phyloP scores from a whole-genome alignment of 2,329 filamentous ascomycete genomes.

The Calonectria crousiana region DNA sequence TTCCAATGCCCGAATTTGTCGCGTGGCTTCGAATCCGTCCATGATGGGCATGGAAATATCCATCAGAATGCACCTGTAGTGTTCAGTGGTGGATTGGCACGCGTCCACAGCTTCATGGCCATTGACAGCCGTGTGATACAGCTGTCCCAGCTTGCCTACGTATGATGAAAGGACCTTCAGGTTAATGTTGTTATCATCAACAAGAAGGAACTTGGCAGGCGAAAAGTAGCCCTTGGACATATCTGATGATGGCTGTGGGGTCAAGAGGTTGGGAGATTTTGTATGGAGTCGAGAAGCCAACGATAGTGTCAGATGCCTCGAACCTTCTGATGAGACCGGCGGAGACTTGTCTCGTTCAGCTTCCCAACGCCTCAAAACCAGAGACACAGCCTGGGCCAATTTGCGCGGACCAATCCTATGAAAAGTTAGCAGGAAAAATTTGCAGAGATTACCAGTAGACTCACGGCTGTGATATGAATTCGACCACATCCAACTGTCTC shows the following conservation, averaged over 20 bases:
- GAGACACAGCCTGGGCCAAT: constrained; percentile 48
- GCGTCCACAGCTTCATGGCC: constrained; percentile 50
- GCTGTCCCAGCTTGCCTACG: constrained; percentile 49
- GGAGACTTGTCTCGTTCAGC: constrained; percentile 20
- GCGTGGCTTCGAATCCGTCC: constrained; percentile 64
- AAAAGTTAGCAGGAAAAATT: not conserved
- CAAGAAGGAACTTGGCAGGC: constrained; percentile 47
- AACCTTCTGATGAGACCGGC: not conserved
- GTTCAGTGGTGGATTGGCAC: constrained; percentile 37
- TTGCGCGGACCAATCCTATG: constrained; percentile 53
- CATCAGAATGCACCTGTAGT: constrained; percentile 51
- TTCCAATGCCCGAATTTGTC: constrained; percentile 64
- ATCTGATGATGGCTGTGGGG: not conserved
- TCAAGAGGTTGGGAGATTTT: not conserved
- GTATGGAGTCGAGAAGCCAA: not conserved
- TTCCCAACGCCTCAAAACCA: constrained; percentile 45
- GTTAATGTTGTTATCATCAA: constrained; percentile 58
- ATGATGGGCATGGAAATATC: constrained; percentile 71
- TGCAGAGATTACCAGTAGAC: not conserved
- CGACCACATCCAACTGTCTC: constrained; percentile 43
- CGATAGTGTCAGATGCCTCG: not conserved
- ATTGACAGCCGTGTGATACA: constrained; percentile 48
- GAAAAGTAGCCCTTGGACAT: constrained; percentile 4
- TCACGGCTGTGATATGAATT: constrained; percentile 55
- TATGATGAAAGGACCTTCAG: constrained; percentile 50